Conservation (phyloP, 495 filamentous ascomycete species). For the Aspergillus haitiensis region DNA sequence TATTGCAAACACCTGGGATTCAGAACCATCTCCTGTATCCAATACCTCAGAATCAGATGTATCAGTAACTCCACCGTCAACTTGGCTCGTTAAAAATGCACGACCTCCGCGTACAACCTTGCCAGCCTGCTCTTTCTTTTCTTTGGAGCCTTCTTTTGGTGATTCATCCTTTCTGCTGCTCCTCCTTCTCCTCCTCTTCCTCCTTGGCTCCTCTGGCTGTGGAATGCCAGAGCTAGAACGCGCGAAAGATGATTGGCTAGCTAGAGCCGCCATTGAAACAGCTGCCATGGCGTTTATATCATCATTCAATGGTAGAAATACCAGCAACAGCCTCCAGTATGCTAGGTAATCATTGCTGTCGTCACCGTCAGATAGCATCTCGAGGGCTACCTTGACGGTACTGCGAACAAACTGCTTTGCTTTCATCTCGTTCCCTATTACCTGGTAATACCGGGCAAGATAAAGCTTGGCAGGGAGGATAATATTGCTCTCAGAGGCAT, state of each 20-base stretch:
- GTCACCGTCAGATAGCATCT: slow-evolving; percentile 47
- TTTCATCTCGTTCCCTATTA: slow-evolving; percentile 26
- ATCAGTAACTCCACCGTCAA: not conserved
- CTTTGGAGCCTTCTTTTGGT: slow-evolving; percentile 5
- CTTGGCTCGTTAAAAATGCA: not conserved
- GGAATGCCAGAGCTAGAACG: not conserved
- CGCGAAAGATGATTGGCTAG: slow-evolving; percentile 12
- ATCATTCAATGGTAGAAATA: slow-evolving; percentile 32
- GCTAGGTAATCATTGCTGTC: slow-evolving; percentile 43
- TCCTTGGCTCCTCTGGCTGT: slow-evolving; percentile 5
- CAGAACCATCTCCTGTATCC: slow-evolving; percentile 1
- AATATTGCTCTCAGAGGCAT: slow-evolving; percentile 21
- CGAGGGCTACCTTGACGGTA: slow-evolving; percentile 35
- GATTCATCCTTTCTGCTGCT: not conserved
- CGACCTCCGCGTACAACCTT: slow-evolving; percentile 5
- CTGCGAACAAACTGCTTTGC: slow-evolving; percentile 30
- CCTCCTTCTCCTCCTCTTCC: not conserved
- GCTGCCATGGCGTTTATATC: slow-evolving; percentile 26
- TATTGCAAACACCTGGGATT: slow-evolving; percentile 15
- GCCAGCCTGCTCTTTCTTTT: slow-evolving; percentile 6
- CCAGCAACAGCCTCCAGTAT: slow-evolving; percentile 30
- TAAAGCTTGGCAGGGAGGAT: slow-evolving; percentile 25
- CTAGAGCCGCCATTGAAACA: slow-evolving; percentile 24
- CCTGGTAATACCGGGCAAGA: slow-evolving; percentile 32
- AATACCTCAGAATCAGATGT: slow-evolving; percentile 1